Evolutionary conservation across 179 eudicot genomes (phyloP).

Genomic region (Heliamphora pulchella): DNA sequence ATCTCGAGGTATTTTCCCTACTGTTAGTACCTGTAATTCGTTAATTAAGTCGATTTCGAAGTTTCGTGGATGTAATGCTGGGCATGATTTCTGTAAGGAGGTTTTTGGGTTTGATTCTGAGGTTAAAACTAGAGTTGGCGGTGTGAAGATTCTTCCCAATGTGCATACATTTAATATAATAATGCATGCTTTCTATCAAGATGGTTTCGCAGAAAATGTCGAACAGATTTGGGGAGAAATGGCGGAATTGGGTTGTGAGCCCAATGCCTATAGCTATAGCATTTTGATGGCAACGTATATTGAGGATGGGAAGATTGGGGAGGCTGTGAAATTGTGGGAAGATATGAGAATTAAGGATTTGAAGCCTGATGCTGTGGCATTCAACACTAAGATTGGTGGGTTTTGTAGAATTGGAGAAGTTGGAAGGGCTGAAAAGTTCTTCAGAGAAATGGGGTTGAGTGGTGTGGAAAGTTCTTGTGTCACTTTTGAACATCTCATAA

Average conservation of each 20-base stretch:
- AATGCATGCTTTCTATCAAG: conserved; percentile 55
- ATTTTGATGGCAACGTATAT: conserved; percentile 64
- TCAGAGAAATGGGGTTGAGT: conserved; percentile 51
- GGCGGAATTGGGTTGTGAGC: conserved; percentile 33
- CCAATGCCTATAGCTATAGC: conserved; percentile 45
- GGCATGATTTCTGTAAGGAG: conserved; percentile 51
- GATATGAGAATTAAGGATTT: conserved; percentile 49
- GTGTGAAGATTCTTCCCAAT: conserved; percentile 32
- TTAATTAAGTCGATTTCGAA: conserved; percentile 35
- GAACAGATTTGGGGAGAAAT: conserved; percentile 66
- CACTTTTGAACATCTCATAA: conserved; percentile 68
- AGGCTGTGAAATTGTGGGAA: conserved; percentile 56
- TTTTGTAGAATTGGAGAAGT: conserved; percentile 59
- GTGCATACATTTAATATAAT: conserved; percentile 48
- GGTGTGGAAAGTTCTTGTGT: conserved; percentile 45
- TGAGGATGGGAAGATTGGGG: conserved; percentile 48
- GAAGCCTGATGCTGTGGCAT: conserved; percentile 46
- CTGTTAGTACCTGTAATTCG: conserved; percentile 39
- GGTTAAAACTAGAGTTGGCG: conserved; percentile 7
- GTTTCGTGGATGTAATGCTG: conserved; percentile 42
- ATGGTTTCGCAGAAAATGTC: conserved; percentile 45
- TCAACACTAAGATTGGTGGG: conserved; percentile 71
- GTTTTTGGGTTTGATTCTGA: conserved; percentile 26
- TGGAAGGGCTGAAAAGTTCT: conserved; percentile 59
- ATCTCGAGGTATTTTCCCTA: conserved; percentile 27